Evolutionary conservation across 768 basidiomycete species (phyloP).

Genomic region (Trametes cubensis): DNA sequence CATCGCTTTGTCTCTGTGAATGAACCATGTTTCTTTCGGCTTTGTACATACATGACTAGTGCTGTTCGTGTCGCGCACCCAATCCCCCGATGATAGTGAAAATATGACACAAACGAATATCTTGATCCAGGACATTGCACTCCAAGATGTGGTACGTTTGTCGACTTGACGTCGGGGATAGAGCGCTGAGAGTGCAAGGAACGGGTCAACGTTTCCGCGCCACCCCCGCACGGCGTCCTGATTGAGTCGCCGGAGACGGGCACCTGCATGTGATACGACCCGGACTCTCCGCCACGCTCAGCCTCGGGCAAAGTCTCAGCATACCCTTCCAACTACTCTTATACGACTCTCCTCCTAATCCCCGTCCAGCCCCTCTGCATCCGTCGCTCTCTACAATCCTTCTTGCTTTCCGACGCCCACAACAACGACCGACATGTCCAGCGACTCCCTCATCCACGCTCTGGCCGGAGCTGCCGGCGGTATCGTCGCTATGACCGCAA

Average conservation of each 20-base stretch:
- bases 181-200: no score
- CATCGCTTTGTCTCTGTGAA: no score
- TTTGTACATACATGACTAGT: no score
- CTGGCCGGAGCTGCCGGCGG: conserved; percentile 90
- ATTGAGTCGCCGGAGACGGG: conserved; percentile 4
- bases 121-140: not conserved
- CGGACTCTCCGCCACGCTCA: not conserved
- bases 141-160: not conserved
- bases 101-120: not conserved
- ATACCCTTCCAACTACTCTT: not conserved
- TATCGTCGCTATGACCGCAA: conserved; percentile 87
- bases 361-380: not conserved
- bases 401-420: not conserved
- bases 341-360: not conserved
- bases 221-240: conserved; percentile 11
- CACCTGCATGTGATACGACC: conserved; percentile 15
- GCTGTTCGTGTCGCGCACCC: no score
- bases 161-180: no score
- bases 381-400: not conserved
- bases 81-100: no score
- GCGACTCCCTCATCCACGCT: conserved; percentile 83
- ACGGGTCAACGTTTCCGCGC: conserved; percentile 10
- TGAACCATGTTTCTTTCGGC: no score
- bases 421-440: conserved; percentile 30
- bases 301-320: conserved; percentile 4